phyloP scores from a whole-genome alignment of 805 yeast species.

The Candida tammaniensis region DNA sequence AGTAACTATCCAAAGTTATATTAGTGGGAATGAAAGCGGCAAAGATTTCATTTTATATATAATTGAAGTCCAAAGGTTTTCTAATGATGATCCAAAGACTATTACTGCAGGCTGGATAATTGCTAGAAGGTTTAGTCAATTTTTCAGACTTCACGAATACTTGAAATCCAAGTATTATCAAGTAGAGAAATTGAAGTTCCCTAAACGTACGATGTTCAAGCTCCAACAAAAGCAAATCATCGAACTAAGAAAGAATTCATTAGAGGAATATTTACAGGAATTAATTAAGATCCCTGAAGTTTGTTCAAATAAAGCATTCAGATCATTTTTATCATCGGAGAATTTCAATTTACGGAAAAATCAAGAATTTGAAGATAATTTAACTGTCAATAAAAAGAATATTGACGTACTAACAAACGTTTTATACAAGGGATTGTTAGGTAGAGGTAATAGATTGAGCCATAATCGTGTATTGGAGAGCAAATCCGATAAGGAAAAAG shows the following conservation, averaged over 20 bases:
- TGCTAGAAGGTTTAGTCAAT: conserved; percentile 87
- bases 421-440: conserved; percentile 29
- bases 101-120: conserved; percentile 81
- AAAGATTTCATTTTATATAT: conserved; percentile 68
- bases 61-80: conserved; percentile 64
- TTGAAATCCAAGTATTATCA: conserved; percentile 51
- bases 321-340: conserved; percentile 77
- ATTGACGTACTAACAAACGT: conserved; percentile 33
- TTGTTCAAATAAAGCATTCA: conserved; percentile 68
- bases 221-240: conserved; percentile 64
- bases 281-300: conserved; percentile 63
- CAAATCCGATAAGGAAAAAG: conserved; percentile 1
- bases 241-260: conserved; percentile 57
- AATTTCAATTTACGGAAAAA: conserved; percentile 41
- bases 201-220: conserved; percentile 63
- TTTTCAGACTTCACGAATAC: conserved; percentile 66
- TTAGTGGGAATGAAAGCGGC: conserved; percentile 50
- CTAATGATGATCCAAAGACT: conserved; percentile 37
- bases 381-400: conserved; percentile 12
- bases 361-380: conserved; percentile 24
- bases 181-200: conserved; percentile 49
- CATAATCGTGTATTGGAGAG: conserved; percentile 1
- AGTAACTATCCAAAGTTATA: conserved; percentile 50
- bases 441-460: too few species aligned
- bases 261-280: conserved; percentile 60